phyloP scores from a whole-genome alignment of 371 early-diverging fungal species.

The Encephalitozoon intestinalis region DNA sequence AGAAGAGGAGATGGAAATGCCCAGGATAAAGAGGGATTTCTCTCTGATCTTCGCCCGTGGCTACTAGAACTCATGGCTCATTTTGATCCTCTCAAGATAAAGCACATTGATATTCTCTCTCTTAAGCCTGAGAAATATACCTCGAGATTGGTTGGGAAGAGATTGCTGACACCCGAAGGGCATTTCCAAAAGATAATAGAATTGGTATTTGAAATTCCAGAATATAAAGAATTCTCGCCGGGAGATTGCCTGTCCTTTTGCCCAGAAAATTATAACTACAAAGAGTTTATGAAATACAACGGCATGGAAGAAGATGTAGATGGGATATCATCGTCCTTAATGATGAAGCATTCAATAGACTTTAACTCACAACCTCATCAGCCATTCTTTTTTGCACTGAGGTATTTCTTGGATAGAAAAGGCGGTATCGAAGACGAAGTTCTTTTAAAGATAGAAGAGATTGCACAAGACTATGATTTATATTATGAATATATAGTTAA shows the following conservation, averaged over 20 bases:
- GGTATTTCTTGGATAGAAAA: background rate
- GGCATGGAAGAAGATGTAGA: background rate
- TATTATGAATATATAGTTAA: conserved; percentile 51
- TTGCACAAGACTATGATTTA: conserved; percentile 51
- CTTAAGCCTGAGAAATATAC: background rate
- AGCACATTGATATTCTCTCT: background rate
- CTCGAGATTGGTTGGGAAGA: background rate
- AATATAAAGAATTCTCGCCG: conserved; percentile 34
- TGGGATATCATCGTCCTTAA: background rate
- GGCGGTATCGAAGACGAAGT: background rate
- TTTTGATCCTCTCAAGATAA: background rate
- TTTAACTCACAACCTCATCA: conserved; percentile 45
- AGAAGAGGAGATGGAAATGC: conserved; percentile 81
- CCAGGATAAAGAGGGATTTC: conserved; percentile 80
- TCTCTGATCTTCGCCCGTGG: conserved; percentile 25
- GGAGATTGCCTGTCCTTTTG: conserved; percentile 54
- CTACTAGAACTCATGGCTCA: background rate
- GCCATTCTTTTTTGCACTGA: conserved; percentile 28
- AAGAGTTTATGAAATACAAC: conserved; percentile 33
- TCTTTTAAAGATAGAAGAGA: conserved; percentile 39
- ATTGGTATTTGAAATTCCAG: conserved; percentile 44
- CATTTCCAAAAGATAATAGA: conserved; percentile 38
- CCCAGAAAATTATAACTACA: conserved; percentile 48
- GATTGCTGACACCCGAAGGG: conserved; percentile 12
- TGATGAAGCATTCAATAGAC: conserved; percentile 29